These are phyloP conservation scores for Silene uniflora DNA, from an alignment of 148 eudicot genomes.

Conservation along the genomic window DNA sequence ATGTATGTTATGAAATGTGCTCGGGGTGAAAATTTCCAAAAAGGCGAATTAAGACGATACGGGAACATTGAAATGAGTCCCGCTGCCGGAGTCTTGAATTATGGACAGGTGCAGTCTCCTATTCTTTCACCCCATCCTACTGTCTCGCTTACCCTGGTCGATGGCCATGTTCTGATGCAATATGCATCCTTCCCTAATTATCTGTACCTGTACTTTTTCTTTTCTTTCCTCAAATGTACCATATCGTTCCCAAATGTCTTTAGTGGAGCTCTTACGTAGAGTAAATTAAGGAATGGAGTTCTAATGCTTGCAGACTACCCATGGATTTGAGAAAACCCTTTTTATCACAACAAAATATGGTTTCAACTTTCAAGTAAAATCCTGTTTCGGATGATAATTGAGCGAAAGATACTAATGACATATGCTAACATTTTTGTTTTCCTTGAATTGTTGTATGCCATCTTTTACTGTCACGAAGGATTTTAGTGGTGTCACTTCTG, in stretches of 20 bases:
- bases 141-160: background rate
- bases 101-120: conserved; percentile 70
- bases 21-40: conserved; percentile 54
- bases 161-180: background rate
- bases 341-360: background rate
- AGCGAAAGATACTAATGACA: background rate
- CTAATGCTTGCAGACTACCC: background rate
- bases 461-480: background rate
- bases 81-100: conserved; percentile 89
- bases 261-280: background rate
- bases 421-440: background rate
- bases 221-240: background rate
- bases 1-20: conserved; percentile 84
- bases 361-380: background rate
- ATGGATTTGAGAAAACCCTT: background rate
- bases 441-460: background rate
- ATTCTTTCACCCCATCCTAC: background rate
- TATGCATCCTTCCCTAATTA: too few relatives aligned
- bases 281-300: background rate
- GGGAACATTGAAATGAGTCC: conserved; percentile 96
- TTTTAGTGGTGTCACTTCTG: background rate
- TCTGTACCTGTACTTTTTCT: background rate
- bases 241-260: background rate
- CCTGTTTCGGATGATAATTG: background rate
- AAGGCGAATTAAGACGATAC: conserved; percentile 71